Evolutionary conservation across 2,329 filamentous ascomycete genomes (phyloP), one percentile per base, ranked within the genome.

Genomic region (Exophiala sideris): DNA sequence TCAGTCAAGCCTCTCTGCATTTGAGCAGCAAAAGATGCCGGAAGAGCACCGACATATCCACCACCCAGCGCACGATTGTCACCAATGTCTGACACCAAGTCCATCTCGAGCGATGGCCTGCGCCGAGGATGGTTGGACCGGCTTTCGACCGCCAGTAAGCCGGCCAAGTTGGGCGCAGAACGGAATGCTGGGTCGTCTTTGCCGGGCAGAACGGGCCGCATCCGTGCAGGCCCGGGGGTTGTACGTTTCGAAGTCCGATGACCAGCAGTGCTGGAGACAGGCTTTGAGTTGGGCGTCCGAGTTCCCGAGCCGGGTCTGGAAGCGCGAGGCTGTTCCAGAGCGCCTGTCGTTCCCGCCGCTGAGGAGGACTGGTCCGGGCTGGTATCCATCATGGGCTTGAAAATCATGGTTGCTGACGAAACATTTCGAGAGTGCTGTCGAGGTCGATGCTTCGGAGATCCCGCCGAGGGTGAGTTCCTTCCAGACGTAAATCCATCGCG

Each of bases 381-480:
- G 2, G 60, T 58, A 14, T 62, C 62, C 5, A 54, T 74, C 32
- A 83, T 74, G 0, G 91, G 91, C 33, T 88, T 91, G 71, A 88
- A 95, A 1, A 96, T 76, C 50, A 95, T 91, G 0, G 91, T 96
- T 62, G 86, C 89, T 16, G 84, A 87, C 0, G 91, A 96, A 3
- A 87, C 69, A 10, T 89, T 91, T 35, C 91, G 86, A 51, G 74
- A 80, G 64, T 96, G 91, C 3, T 76, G 59, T 20, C 70, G 73
- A 41, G 73, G 69, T 14, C 49, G 54, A 35, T 48, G 9, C 32
- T 50, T 44, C 29, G 50, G 39, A 14, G 45, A 52, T 42, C 33
- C n/a, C 14, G n/a, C 24, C n/a, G 45, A 41, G 5, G 49, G 54
- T 10, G 56, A 50, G 24, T 38, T 36, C 7, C 48, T 34, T 32